A percentile compares a stretch with the other conserved stretches of the same genome.
These are phyloP conservation scores for Oryza glumipatula DNA, from an alignment of 176 grass and related monocot species.

Conservation along the genomic window DNA sequence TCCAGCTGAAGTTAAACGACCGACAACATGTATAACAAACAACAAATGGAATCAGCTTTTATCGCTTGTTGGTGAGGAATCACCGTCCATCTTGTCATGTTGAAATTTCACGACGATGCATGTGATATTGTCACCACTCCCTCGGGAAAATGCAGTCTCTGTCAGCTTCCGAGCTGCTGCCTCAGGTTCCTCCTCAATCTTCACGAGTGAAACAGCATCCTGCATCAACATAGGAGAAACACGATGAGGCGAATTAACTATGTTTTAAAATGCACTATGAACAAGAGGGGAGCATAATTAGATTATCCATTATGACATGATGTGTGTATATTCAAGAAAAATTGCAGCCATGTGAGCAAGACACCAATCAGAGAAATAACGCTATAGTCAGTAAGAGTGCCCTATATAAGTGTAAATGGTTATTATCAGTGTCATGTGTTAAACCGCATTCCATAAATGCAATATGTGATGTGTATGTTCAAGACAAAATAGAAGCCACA, in stretches of 20 bases:
- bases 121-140: conserved; percentile 87
- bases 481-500: background rate
- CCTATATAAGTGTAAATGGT: background rate
- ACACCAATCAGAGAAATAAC: background rate
- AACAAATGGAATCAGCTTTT: conserved; percentile 58
- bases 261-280: background rate
- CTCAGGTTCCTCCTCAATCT: conserved; percentile 79
- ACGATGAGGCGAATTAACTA: background rate
- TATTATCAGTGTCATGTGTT: background rate
- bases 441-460: background rate
- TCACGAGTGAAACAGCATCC: conserved; percentile 74
- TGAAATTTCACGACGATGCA: conserved; percentile 93
- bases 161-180: conserved; percentile 79
- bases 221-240: conserved; percentile 13
- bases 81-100: conserved; percentile 54
- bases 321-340: background rate
- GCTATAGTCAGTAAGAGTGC: background rate
- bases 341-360: background rate
- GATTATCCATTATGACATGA: background rate
- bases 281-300: background rate
- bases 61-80: conserved; percentile 33
- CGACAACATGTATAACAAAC: conserved; percentile 40
- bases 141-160: conserved; percentile 65
- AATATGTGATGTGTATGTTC: background rate
- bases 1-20: conserved; percentile 40